Evolutionary conservation across 306 rosid genomes (phyloP).

Genomic region (Datisca glomerata): DNA sequence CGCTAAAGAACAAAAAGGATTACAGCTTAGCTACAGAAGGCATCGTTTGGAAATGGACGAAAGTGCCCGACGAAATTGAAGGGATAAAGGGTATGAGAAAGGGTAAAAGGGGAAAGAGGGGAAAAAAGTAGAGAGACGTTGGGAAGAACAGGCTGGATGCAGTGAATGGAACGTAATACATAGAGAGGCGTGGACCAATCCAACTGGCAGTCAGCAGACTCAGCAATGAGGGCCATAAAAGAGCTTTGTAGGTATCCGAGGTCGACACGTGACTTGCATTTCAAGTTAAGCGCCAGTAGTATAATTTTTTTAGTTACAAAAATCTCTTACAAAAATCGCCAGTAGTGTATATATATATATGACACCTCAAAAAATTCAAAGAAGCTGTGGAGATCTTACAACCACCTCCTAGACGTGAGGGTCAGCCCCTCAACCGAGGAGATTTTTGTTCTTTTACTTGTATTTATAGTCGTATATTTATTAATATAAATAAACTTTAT

Average conservation of each 20-base stretch:
- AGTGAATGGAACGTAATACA: slow-evolving; percentile 20
- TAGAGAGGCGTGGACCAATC: slow-evolving; percentile 42
- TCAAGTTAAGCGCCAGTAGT: too few relatives aligned
- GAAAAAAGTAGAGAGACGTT: slow-evolving; percentile 33
- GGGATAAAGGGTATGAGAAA: not conserved
- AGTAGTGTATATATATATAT: too few relatives aligned
- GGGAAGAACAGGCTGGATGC: slow-evolving; percentile 50
- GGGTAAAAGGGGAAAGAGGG: slow-evolving; percentile 10
- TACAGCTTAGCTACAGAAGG: slow-evolving; percentile 48
- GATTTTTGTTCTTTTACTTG: too few relatives aligned
- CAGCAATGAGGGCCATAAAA: slow-evolving; percentile 2
- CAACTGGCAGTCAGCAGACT: slow-evolving; percentile 42
- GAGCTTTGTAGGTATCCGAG: slow-evolving; percentile 43
- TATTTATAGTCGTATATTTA: too few relatives aligned
- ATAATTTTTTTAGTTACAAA: too few relatives aligned
- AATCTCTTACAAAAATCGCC: too few relatives aligned
- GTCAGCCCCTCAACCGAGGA: too few relatives aligned
- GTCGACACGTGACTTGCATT: slow-evolving; percentile 23
- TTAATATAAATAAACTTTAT: too few relatives aligned
- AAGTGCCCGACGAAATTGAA: not conserved
- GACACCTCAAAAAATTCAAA: too few relatives aligned
- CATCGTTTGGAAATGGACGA: not conserved
- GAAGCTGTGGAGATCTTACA: too few relatives aligned
- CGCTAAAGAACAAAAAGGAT: slow-evolving; percentile 39
- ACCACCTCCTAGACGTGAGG: too few relatives aligned